Evolutionary conservation across 2,329 filamentous ascomycete genomes (phyloP), one percentile per base, ranked within the genome.

Genomic region (Rhynchosporium graminicola): DNA sequence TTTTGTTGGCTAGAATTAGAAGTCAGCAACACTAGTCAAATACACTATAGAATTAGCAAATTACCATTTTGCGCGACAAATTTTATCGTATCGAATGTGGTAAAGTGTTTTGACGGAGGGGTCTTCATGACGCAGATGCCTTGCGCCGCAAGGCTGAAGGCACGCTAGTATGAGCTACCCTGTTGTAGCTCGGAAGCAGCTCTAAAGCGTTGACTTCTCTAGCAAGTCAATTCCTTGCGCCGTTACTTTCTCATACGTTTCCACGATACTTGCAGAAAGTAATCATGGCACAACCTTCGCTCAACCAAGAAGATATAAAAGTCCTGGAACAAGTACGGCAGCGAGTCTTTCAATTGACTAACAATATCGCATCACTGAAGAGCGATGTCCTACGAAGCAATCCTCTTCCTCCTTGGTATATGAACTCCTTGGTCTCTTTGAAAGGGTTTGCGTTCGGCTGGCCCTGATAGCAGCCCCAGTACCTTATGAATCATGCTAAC

Each of bases 291-390:
- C 66, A 69, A 33, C 45, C 62, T 12, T 13, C 57, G 10, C 63
- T 74, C 9, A 64, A 57, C 9, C 67, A 67, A 33, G 85, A 87
- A 26, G 85, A 88, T 74, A 78, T 87, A 68, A 90, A 88, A 76
- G 81, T 84, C 46, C 82, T 93, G 31, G 90, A 93, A 71, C 83
- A 88, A 75, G 86, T 87, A 33, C 84, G 90, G 46, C 84, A 87
- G 70, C 83, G 87, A 33, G 80, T 92, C 28, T 81, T 81, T 51
- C 87, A 91, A 72, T 82, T 93, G 29, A 85, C 86, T 3, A 87
- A 83, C 74, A 90, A 84, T 69, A 83, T 93, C 26, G 81, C 78
- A 62, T 88, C 87, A 46, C 78, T 92, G 28, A 83, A 84, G 68
- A 77, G 79, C 67, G 83, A 86, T 69, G 78, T 92, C 45, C 74